Evolutionary conservation across 164 flowering plant genomes (phyloP), one percentile per base, ranked within the genome.

Genomic region (Stephania cephalantha): DNA sequence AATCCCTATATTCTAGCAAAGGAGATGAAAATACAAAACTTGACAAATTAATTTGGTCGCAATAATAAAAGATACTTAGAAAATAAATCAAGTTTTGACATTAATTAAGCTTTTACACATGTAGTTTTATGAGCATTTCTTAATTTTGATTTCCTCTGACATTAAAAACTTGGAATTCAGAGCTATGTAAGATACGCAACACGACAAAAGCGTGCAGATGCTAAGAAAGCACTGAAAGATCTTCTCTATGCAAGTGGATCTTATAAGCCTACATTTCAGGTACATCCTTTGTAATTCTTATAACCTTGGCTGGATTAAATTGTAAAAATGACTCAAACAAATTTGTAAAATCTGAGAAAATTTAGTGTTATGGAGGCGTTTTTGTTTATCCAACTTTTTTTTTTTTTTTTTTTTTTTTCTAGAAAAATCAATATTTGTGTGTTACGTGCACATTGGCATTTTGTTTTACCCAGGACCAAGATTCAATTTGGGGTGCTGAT

Each of bases 151-250:
- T 17, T 73, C 20, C 65, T 73, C 74, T 78, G 42, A 72, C 44
- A 46, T 42, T 65, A 55, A 18, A 30, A 69, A 74, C 65, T 68
- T 76, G 78, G 71, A 67, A 53, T 68, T 12, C 91, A 90, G 95
- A 84, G 74, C 70, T 73, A 83, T 48, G 31, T 85, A 71, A 84
- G 82, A 83, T 89, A 79, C 78, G 71, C 79, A 75, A 79, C 76
- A 35, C 97, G 94, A 70, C 87, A 88, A 75, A 93, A 85, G 85
- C 95, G 92, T 70, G 85, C 95, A 75, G 95, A 89, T 84, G 69
- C 89, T 73, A 93, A 88, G 84, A 90, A 80, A 82, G 95, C 94
- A 70, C 78, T 93, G 73, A 88, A 87, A 53, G 78, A 84, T 80
- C 85, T 91, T 66, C 86, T 91, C 30, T 84, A 13, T 75, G 79